Evolutionary conservation across 345 rosid genomes (phyloP), one percentile per base, ranked within the genome.

Genomic region (Chamaenerion angustifolium): DNA sequence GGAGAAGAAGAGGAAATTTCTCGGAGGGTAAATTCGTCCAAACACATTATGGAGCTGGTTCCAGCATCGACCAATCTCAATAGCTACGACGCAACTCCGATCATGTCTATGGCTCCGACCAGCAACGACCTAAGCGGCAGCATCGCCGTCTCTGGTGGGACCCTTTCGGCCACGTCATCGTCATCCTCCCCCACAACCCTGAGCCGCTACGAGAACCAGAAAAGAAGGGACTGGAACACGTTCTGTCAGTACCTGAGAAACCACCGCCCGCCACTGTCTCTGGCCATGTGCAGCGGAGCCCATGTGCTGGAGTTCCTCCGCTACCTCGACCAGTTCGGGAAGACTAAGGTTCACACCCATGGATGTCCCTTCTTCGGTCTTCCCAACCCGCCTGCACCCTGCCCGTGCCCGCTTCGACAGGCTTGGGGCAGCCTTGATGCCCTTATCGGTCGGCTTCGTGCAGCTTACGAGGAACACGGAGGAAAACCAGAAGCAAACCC

Each of bases 341-440:
- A 81, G 64, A 81, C 88, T 56, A 81, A 81, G 58, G 85, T 82
- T 42, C 95, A 87, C 53, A 78, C 71, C 76, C 86, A 87, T 56
- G 62, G 65, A 14, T 87, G 97, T 64, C 90, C 94, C 15, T 89
- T 82, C 75, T 89, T 85, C 45, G 97, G 97, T 16, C 60, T 80
- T 7, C 80, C 95, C 0, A 80, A 79, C 67, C 97, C 97, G 21
- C 97, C 97, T 0, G 80, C 87, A 3, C 94, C 94, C 8, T 89
- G 97, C 54, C 85, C 87, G 8, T 89, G 97, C 55, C 97, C 95
- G 10, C 83, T 89, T 50, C 74, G 82, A 2, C 97, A 89, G 54
- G 97, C 97, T 2, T 88, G 97, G 97, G 97, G 97, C 49, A 88
- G 97, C 75, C 87, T 88, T 0, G 97, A 85, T 27, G 94, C 97